These are phyloP conservation scores for Clonostachys rhizophaga DNA, from an alignment of 2,329 filamentous ascomycete species.

Conservation along the genomic window DNA sequence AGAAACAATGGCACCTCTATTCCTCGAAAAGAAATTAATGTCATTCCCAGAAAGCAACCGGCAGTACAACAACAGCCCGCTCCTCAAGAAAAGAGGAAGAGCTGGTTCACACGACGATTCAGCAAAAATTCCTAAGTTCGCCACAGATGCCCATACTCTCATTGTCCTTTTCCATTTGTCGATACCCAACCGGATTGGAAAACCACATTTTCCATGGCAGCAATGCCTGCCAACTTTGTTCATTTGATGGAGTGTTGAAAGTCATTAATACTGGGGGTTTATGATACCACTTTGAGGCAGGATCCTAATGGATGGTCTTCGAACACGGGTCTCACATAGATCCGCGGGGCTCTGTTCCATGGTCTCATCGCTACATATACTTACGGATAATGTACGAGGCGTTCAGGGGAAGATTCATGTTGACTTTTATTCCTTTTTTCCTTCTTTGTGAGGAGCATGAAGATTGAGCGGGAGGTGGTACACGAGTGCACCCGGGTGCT, in stretches of 20 bases:
- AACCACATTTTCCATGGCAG: no score
- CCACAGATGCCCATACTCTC: constrained; percentile 1
- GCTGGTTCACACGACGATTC: constrained; percentile 82
- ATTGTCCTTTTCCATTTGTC: background rate
- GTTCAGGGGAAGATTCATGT: background rate
- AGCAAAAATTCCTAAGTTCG: constrained; percentile 47
- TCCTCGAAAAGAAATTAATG: constrained; percentile 8
- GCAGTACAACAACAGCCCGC: constrained; percentile 11
- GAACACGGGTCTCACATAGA: no score
- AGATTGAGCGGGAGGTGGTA: no score
- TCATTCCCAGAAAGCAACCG: constrained; percentile 19
- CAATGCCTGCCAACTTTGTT: no score
- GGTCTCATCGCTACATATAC: background rate
- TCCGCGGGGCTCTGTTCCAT: no score
- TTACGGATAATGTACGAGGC: constrained; percentile 2
- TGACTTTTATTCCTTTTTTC: no score
- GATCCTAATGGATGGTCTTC: no score
- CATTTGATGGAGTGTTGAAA: no score
- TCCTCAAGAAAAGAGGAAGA: constrained; percentile 70
- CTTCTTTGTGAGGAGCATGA: no score
- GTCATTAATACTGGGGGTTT: no score
- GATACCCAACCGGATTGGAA: background rate
- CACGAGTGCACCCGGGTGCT: no score
- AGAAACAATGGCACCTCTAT: constrained; percentile 1
- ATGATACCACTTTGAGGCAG: no score